Conservation (phyloP, 306 rosid genomes). For the Begonia loranthoides region DNA sequence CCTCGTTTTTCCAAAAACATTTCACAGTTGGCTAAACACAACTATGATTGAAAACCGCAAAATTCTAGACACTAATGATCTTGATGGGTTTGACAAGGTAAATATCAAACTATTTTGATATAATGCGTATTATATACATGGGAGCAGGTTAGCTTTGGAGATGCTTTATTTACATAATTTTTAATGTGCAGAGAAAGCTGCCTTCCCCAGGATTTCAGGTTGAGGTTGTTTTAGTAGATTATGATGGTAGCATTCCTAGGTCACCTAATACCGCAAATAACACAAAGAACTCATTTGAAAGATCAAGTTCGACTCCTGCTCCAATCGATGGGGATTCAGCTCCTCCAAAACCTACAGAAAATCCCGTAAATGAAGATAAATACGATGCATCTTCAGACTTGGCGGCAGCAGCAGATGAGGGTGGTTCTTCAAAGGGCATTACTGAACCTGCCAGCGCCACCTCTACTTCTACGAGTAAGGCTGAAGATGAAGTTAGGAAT, state of each 20-base stretch:
- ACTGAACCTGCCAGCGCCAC: not conserved
- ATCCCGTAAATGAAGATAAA: constrained; percentile 29
- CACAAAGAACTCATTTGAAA: constrained; percentile 42
- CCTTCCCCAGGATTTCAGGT: constrained; percentile 97
- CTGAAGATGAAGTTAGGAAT: constrained; percentile 35
- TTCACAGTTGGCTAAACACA: constrained; percentile 86
- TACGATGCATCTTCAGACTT: constrained; percentile 83
- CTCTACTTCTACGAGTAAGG: constrained; percentile 28
- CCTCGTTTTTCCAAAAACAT: too few species aligned
- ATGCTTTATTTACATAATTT: too few species aligned
- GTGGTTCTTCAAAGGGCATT: constrained; percentile 45
- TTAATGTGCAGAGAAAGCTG: constrained; percentile 59
- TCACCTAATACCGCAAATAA: constrained; percentile 31
- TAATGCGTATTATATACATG: too few species aligned
- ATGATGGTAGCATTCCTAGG: constrained; percentile 21
- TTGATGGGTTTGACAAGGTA: constrained; percentile 96
- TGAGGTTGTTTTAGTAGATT: constrained; percentile 76
- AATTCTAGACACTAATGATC: constrained; percentile 54
- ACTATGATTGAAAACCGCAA: constrained; percentile 87
- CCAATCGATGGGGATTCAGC: constrained; percentile 24
- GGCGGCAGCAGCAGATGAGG: constrained; percentile 62
- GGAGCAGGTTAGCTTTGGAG: too few species aligned
- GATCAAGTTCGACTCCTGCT: constrained; percentile 36
- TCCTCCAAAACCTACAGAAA: constrained; percentile 24
- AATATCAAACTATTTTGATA: not conserved